Percentiles rank a stretch among this genome's conserved stretches.
These are phyloP conservation scores for Ramaria sp. DNA, from an alignment of 768 basidiomycete species.

Conservation along the genomic window DNA sequence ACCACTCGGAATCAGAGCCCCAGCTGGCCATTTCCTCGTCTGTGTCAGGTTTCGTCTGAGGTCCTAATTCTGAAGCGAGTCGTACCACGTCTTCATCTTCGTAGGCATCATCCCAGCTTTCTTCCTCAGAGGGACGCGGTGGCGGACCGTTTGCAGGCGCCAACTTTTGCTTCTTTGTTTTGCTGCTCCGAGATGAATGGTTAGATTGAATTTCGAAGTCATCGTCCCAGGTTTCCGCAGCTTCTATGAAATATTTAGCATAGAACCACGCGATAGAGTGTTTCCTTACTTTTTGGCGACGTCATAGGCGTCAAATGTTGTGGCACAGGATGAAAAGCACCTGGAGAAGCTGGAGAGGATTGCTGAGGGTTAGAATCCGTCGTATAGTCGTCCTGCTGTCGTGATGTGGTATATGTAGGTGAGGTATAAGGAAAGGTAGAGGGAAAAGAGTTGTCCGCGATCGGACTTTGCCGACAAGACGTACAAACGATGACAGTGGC, in stretches of 20 bases:
- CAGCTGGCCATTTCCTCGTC: constrained; percentile 2
- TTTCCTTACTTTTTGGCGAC: not conserved
- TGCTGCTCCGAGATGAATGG: not conserved
- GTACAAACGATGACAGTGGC: too few species aligned
- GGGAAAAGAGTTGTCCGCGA: not conserved
- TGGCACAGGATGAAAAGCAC: not conserved
- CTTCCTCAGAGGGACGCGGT: not conserved
- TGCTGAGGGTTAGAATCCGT: not conserved
- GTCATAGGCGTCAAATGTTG: not conserved
- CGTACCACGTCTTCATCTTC: not conserved
- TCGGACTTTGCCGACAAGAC: not conserved
- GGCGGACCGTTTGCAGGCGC: not conserved
- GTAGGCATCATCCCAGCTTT: constrained; percentile 8
- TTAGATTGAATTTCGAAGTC: constrained; percentile 54
- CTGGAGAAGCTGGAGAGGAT: not conserved
- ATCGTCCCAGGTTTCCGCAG: constrained; percentile 72
- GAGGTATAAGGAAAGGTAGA: not conserved
- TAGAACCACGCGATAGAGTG: not conserved
- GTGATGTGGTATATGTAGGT: not conserved
- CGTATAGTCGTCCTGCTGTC: not conserved
- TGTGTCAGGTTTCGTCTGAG: not conserved
- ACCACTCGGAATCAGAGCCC: constrained; percentile 7
- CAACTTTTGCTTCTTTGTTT: not conserved
- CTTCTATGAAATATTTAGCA: constrained; percentile 18
- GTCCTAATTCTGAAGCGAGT: not conserved